Conservation (phyloP, 352 stramenopile species). For the Blastocystis sp. region DNA sequence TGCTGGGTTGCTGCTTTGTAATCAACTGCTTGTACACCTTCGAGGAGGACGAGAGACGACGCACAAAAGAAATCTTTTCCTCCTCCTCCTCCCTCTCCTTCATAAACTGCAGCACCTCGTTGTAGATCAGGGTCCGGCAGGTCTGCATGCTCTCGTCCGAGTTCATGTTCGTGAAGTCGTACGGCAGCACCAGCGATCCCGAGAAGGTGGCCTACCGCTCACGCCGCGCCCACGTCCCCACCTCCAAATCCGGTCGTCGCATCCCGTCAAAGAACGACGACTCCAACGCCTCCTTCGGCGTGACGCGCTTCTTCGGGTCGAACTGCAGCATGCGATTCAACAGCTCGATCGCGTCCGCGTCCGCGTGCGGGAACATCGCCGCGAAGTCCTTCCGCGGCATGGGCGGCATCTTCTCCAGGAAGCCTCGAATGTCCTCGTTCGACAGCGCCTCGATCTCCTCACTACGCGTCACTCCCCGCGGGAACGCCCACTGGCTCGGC, state of each 20-base stretch:
- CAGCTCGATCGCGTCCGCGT: constrained; percentile 79
- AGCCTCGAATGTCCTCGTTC: constrained; percentile 18
- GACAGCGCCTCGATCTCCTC: constrained; percentile 55
- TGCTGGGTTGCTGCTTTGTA: constrained; percentile 37
- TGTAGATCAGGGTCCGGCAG: constrained; percentile 56
- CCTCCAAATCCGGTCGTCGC: background rate
- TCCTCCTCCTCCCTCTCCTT: constrained; percentile 29
- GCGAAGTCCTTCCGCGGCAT: constrained; percentile 71
- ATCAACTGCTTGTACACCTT: constrained; percentile 25
- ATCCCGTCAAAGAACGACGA: constrained; percentile 55
- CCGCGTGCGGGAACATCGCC: constrained; percentile 77
- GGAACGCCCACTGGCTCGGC: constrained; percentile 71
- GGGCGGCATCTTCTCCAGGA: constrained; percentile 17
- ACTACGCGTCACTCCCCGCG: background rate
- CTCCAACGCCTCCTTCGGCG: constrained; percentile 39
- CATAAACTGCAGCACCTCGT: constrained; percentile 56
- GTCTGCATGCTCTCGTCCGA: constrained; percentile 33
- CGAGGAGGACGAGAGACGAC: constrained; percentile 33
- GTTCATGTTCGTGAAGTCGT: constrained; percentile 49
- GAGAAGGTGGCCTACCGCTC: constrained; percentile 5
- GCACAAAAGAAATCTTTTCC: constrained; percentile 48
- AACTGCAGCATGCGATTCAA: constrained; percentile 83
- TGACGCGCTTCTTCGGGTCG: constrained; percentile 65
- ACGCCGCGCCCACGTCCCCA: background rate
- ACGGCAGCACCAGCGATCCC: constrained; percentile 45